Conservation (phyloP, 495 filamentous ascomycete species). For the Sordaria brevicollis region DNA sequence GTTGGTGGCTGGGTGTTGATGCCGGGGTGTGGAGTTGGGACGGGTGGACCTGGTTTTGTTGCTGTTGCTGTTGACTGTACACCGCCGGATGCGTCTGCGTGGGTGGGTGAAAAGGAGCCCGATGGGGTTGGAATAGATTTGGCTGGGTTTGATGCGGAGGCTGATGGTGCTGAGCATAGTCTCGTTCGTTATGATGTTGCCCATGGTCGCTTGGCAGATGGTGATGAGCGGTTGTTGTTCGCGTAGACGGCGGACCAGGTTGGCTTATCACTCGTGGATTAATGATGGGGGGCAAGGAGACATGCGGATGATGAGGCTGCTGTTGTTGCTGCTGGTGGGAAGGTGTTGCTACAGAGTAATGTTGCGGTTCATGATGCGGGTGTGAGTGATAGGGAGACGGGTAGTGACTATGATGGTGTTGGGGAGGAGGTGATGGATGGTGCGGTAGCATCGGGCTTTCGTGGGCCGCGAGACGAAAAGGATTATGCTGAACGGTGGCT, state of each 20-base stretch:
- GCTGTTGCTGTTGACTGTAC: conserved; percentile 3
- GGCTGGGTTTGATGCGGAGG: conserved; percentile 6
- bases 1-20: conserved; percentile 33
- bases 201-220: conserved; percentile 1
- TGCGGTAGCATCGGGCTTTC: not conserved
- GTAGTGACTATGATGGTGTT: conserved; percentile 16
- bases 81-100: conserved; percentile 4
- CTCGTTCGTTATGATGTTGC: conserved; percentile 6
- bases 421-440: conserved; percentile 11
- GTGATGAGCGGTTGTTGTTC: conserved; percentile 8
- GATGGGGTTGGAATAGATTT: conserved; percentile 6
- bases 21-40: conserved; percentile 15
- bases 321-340: conserved; percentile 3
- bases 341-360: not conserved
- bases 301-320: conserved; percentile 18
- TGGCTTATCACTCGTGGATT: conserved; percentile 43
- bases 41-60: conserved; percentile 13
- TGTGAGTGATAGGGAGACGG: conserved; percentile 13
- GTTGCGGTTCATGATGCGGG: conserved; percentile 9
- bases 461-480: not conserved
- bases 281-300: conserved; percentile 19
- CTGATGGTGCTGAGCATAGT: conserved; percentile 10
- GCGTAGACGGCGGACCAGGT: conserved; percentile 8
- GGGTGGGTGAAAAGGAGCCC: conserved; percentile 10
- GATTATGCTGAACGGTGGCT: not conserved